These are phyloP conservation scores for Omphalea diandra DNA, from an alignment of 441 rosid genomes.

Conservation along the genomic window DNA sequence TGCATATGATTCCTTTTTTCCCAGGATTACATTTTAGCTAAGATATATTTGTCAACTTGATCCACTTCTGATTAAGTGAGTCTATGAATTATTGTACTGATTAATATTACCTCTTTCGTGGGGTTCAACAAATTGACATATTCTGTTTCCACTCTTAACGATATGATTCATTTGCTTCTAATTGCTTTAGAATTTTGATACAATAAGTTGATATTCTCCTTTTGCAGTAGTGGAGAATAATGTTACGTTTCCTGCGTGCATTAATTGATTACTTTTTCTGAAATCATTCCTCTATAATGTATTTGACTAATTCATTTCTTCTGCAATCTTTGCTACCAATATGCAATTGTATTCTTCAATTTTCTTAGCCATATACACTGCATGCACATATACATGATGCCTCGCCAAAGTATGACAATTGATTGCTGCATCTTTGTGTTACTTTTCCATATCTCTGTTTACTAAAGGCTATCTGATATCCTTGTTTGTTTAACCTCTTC, in stretches of 20 bases:
- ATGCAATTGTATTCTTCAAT: not conserved
- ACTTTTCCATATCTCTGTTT: slow-evolving; percentile 11
- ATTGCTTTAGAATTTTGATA: not conserved
- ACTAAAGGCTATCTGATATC: slow-evolving; percentile 7
- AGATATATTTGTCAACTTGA: not conserved
- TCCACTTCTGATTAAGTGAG: not conserved
- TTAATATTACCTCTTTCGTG: not conserved
- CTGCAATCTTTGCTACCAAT: not conserved
- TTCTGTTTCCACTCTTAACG: not conserved
- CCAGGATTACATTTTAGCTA: not conserved
- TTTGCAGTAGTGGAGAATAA: not conserved
- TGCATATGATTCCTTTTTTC: not conserved
- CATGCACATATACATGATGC: too few species aligned
- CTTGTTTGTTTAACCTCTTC: slow-evolving; percentile 13
- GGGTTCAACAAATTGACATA: not conserved
- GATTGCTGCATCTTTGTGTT: not conserved
- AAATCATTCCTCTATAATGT: too few species aligned
- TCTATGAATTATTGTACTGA: not conserved
- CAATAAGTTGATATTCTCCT: not conserved
- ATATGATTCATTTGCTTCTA: not conserved
- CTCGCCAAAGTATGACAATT: not conserved
- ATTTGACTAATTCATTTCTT: not conserved
- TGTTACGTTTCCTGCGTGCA: not conserved
- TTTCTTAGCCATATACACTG: too few species aligned
- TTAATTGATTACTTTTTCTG: not conserved